These are phyloP conservation scores for Physcia stellaris DNA, from an alignment of 495 filamentous ascomycete genomes.

Conservation along the genomic window DNA sequence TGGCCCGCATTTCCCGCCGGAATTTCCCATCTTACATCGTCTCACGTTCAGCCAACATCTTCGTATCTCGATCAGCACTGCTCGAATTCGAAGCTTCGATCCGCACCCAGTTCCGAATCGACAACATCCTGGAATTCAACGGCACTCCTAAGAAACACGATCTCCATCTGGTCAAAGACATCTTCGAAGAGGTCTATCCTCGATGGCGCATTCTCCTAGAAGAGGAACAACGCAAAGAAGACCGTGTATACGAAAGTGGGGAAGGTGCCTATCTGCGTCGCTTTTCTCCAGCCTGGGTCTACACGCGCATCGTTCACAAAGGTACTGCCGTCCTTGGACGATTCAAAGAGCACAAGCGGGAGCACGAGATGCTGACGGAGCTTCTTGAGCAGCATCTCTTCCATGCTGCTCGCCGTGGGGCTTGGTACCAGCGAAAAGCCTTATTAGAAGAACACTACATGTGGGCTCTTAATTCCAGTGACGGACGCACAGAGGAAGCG, in stretches of 20 bases:
- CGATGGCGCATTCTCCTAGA: slow-evolving; percentile 63
- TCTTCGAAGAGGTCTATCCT: slow-evolving; percentile 63
- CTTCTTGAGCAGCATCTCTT: slow-evolving; percentile 73
- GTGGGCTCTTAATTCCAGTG: slow-evolving; percentile 41
- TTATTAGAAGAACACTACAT: slow-evolving; percentile 93
- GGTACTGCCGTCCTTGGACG: slow-evolving; percentile 65
- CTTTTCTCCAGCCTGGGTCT: slow-evolving; percentile 85
- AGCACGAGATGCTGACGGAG: slow-evolving; percentile 61
- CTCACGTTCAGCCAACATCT: slow-evolving; percentile 80
- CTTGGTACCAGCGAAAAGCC: slow-evolving; percentile 94
- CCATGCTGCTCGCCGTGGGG: slow-evolving; percentile 69
- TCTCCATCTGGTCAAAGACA: slow-evolving; percentile 51
- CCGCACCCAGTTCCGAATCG: slow-evolving; percentile 68
- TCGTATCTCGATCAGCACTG: slow-evolving; percentile 56
- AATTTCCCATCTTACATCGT: slow-evolving; percentile 89
- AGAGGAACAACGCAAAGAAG: slow-evolving; percentile 72
- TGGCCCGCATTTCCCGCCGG: slow-evolving; percentile 71
- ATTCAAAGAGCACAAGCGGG: slow-evolving; percentile 65
- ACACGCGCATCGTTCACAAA: slow-evolving; percentile 89
- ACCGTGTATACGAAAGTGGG: slow-evolving; percentile 63
- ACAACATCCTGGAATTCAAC: slow-evolving; percentile 69
- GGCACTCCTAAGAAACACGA: slow-evolving; percentile 56
- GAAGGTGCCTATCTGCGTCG: slow-evolving; percentile 87
- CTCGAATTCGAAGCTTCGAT: slow-evolving; percentile 84
- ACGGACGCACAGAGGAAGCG: slow-evolving; percentile 39